Base-by-base conservation (phyloP, 495 filamentous ascomycete genomes). In the Penicillium psychrofluorescens region DNA sequence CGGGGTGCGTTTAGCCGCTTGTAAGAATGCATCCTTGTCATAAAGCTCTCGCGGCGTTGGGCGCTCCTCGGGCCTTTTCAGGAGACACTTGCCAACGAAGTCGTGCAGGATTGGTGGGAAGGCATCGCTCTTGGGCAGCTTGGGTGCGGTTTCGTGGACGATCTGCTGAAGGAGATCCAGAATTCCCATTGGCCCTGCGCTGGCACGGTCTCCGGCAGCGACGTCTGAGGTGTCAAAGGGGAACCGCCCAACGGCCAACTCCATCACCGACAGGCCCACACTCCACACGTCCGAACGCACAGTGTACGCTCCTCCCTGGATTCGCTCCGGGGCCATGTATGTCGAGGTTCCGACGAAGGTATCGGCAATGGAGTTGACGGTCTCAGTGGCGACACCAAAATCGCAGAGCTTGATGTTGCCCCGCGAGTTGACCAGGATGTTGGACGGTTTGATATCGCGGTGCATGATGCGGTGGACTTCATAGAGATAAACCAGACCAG, bases 221-320 rank as follows among this genome's bases (percentile, higher is more conserved):
- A 86, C 77, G 52, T 87, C 85, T 40, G 77, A 83, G 2, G 84
- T 74, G 54, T 88, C 84, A 53, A 98, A 98, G 8, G 92, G 92
- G 55, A 98, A 98, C 50, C 90, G 84, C 41, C 90, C 92, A 54
- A 97, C 95, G 11, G 92, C 92, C 49, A 98, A 64, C 65, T 98
- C 94, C 87, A 97, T 95, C 43, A 98, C 78, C 3, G 83, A 84
- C 44, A 98, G 68, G n/a, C 94, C 92, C 51, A 97, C 88, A 76
- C 88, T 95, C 92, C 92, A 98, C 3, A 98, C 92, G 54, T 98
- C 92, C 4, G 90, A 95, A 63, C 95, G 96, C 51, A 98, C 91
- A 0, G 91, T 95, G 64, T 98, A 98, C 48, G 88, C 87, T 41
- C 90, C 87, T 29, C 92, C 92, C 58, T 95, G 88, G 48, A 98